Evolutionary conservation across 192 early-diverging fungal species (phyloP), one percentile per base, ranked within the genome.

Genomic region (Allomyces macrogynus): DNA sequence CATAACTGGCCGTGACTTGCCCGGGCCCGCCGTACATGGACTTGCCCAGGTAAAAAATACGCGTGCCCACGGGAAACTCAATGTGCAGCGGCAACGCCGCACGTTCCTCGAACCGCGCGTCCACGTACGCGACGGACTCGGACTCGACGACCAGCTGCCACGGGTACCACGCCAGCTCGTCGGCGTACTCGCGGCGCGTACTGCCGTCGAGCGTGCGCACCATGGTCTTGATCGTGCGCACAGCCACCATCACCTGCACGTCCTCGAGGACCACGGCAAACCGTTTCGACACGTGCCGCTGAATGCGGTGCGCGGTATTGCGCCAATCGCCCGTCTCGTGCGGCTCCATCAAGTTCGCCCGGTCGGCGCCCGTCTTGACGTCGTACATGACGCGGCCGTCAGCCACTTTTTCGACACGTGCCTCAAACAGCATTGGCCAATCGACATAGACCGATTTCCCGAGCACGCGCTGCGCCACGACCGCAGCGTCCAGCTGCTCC

Each of bases 1-100:
- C 70, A 1, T 70, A 49, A 66, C 89, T 79, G 0, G 80, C 83
- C 64, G 77, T 72, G 23, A 97, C 84, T 22, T 81, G 80, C 10
- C 77, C 86, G 3, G 78, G 75, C 16, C 78, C 70, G 57, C 95
- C 95, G 66, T 91, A 95, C 61, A 82, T 76, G 4, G 73, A 71
- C 61, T 71, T 70, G 11, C 87, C 89, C 63, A 97, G 71, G 72
- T 92, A 93, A 70, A 95, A 93, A 4, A 91, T 84, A 20, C 77
- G 75, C 4, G 81, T 81, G 3, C 70, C 68, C 12, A 85, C 14
- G 11, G 89, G 90, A 65, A 87, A 91, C 63, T 89, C 89, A n/a
- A 77, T 76, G 1, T 75, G 74, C 0, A 92, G 67, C 3, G 85
- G 77, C 20, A 76, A 67, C 16, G 93, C 77, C 22, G 86, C 78